phyloP scores from a whole-genome alignment of 2,329 filamentous ascomycete genomes.

The Epichloe hybrida region DNA sequence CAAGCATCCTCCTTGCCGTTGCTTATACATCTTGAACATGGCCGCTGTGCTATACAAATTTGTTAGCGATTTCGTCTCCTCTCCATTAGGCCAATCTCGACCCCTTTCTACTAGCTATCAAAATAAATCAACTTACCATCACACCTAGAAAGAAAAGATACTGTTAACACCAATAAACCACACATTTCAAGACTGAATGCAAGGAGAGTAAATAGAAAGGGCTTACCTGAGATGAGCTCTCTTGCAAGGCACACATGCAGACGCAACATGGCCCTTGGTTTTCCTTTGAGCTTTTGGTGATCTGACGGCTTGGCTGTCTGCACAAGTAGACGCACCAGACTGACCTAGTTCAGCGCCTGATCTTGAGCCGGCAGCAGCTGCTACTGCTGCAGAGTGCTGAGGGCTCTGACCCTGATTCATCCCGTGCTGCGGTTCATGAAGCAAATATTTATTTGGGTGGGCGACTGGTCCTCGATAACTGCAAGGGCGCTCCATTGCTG shows the following conservation, averaged over 20 bases:
- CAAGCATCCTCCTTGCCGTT: conserved; percentile 73
- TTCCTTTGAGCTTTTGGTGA: conserved; percentile 52
- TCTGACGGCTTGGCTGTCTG: conserved; percentile 33
- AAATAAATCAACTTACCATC: neutral
- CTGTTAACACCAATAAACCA: neutral
- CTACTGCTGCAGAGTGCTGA: conserved; percentile 11
- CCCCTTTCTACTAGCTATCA: neutral
- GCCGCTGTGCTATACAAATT: conserved; percentile 47
- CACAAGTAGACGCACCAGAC: conserved; percentile 20
- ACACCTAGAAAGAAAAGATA: neutral
- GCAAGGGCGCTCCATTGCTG: conserved; percentile 11
- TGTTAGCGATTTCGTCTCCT: conserved; percentile 18
- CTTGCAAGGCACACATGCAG: conserved; percentile 76
- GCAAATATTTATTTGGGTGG: conserved; percentile 14
- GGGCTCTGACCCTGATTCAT: conserved; percentile 4
- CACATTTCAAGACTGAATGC: neutral
- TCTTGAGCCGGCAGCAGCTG: conserved; percentile 7
- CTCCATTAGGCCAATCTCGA: neutral
- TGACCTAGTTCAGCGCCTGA: conserved; percentile 10
- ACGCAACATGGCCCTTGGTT: conserved; percentile 70
- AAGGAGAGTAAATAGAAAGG: neutral
- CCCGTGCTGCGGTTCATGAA: conserved; percentile 9
- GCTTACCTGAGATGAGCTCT: conserved; percentile 60
- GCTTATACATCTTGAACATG: conserved; percentile 62
- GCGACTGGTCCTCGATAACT: conserved; percentile 13